These are phyloP conservation scores for Peribolospora kevripleyi DNA, from an alignment of 768 basidiomycete species.

Conservation along the genomic window DNA sequence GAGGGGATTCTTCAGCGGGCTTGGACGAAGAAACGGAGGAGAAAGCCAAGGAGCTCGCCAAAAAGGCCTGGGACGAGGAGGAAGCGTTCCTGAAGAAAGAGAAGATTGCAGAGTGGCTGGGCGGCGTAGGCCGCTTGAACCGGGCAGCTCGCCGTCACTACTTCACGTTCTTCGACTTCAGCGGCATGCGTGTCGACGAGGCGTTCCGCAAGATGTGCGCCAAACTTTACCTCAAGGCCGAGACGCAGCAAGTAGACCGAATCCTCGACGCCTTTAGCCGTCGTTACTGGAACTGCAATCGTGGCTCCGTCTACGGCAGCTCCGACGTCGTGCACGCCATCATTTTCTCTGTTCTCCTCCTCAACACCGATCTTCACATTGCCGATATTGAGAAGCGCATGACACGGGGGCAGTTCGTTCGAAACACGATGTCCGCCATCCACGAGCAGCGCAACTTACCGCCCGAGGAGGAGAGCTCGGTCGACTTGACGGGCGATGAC, in stretches of 20 bases:
- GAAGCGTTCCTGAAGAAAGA: slow-evolving; percentile 58
- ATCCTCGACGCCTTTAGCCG: slow-evolving; percentile 78
- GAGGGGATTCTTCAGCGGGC: background rate
- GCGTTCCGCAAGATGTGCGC: slow-evolving; percentile 49
- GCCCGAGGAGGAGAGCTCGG: slow-evolving; percentile 21
- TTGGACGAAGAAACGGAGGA: slow-evolving; percentile 16
- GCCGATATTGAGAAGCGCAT: slow-evolving; percentile 70
- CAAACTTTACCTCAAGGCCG: slow-evolving; percentile 78
- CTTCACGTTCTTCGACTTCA: slow-evolving; percentile 72
- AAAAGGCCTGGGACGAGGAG: slow-evolving; percentile 64
- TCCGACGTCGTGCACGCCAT: slow-evolving; percentile 86
- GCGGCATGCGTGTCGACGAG: slow-evolving; percentile 23
- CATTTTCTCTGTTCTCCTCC: slow-evolving; percentile 67
- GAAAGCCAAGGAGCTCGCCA: slow-evolving; percentile 45
- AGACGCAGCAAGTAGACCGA: slow-evolving; percentile 93
- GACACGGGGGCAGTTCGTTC: slow-evolving; percentile 76
- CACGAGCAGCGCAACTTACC: slow-evolving; percentile 36
- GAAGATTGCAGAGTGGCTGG: slow-evolving; percentile 91
- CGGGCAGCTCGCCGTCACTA: slow-evolving; percentile 51
- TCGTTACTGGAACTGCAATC: slow-evolving; percentile 81
- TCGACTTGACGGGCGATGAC: slow-evolving; percentile 37
- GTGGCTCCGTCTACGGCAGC: slow-evolving; percentile 50
- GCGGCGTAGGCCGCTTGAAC: slow-evolving; percentile 63
- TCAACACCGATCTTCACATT: slow-evolving; percentile 94
- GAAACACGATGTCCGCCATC: slow-evolving; percentile 70